Evolutionary conservation across 1,284 basidiomycete genomes (phyloP), one percentile per base, ranked within the genome.

Genomic region (Filobasidium uniguttulatum): DNA sequence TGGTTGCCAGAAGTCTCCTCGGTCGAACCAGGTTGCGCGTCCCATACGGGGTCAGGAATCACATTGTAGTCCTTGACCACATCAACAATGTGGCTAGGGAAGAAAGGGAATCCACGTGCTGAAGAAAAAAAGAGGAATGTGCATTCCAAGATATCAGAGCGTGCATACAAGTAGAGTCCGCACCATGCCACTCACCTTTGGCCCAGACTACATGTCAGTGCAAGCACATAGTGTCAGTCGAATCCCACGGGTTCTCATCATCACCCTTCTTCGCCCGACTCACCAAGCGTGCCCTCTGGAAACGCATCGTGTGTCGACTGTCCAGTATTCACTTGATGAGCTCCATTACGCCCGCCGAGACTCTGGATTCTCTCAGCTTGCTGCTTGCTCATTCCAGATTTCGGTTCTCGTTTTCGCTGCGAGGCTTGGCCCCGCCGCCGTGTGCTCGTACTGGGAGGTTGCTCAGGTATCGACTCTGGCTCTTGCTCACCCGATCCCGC

Each of bases 41-140:
- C 62, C 49, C 74, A 59, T 28, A 83, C 75, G 3, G 68, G 66
- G 5, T 57, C 52, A 2, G 81, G 80, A 28, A 85, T 73, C 1
- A 61, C 59, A 3, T 70, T 63, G 38, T 77, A 73, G 28, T 78
- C 73, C 10, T 55, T 56, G 3, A 55, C 47, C 0, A 55, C 58
- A 49, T 69, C 66, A 49, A 69, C 59, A n/a, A 72, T 53, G 41
- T 66, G 61, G 25, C 62, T 71, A 1, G 72, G 71, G 60, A 65
- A 73, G 50, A 57, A 71, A 0, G 70, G 67, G 54, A 60, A 68
- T 1, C 65, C 58, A 6, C 53, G 36, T 9, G 60, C 60, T 62
- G 34, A 12, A 17, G 26, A 14, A 29, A 40, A 37, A 36, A 14
- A 12, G 3, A 14, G 40, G 23, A 25, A 28, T 19, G 8, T 19